Base-by-base conservation (phyloP, 2,329 filamentous ascomycete genomes). In the Sporothrix curviconia region DNA sequence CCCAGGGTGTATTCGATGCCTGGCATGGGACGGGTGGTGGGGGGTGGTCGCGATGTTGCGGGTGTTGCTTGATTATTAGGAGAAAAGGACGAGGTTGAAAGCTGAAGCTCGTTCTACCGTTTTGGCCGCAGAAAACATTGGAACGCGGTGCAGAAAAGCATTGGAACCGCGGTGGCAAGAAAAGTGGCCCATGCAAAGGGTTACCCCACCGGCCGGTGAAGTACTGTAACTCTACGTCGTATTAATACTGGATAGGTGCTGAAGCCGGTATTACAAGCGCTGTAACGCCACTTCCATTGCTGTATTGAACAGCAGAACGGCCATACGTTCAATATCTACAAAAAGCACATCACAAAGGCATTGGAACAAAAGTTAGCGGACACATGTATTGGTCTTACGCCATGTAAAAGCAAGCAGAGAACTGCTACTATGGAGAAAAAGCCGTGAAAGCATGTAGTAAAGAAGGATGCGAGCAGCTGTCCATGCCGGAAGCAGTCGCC, bases 81-180 rank as follows among this genome's bases (percentile, higher is more conserved):
- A 14, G 32, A 28, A 25, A 36, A n/a, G 9, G 5, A 39, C 40
- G 52, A 36, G 11, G 43, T 56, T 56, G 55, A 36, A 42, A 44
- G 39, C 11, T 11, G 15, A 43, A 25, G 42, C 19, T 25, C 9
- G n/a, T 25, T 11, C n/a, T 22, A 7, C 7, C 8, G 19, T 40
- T 57, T 51, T 37, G 54, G 24, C 47, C 28, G 46, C 55, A 44
- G 57, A 47, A 55, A 58, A 53, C n/a, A n/a, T n/a, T n/a, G 36
- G 25, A 11, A 25, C n/a, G n/a, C n/a, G 42, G 30, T 9, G 17
- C 32, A 52, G 28, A 47, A 40, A 53, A 47, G 55, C 47, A 40
- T 40, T 39, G 24, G 9, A 12, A 32, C n/a, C n/a, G n/a, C n/a
- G n/a, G n/a, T n/a, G n/a, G n/a, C n/a, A n/a, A n/a, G n/a, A n/a